phyloP scores from a whole-genome alignment of 768 basidiomycete species.

The Royoungia palumana region DNA sequence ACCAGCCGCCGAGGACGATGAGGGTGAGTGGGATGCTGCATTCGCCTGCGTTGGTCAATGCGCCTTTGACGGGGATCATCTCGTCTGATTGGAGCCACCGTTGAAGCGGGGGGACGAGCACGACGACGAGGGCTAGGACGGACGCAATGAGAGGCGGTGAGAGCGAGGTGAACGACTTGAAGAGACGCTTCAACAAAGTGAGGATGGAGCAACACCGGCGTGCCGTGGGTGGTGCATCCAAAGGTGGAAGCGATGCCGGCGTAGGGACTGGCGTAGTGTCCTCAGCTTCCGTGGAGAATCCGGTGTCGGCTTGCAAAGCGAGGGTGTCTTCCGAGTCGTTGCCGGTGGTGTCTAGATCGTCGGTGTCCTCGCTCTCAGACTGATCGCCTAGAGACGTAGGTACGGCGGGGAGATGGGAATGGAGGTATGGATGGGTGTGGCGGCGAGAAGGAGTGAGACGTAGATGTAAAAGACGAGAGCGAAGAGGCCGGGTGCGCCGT shows the following conservation, averaged over 20 bases:
- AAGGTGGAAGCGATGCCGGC: not conserved
- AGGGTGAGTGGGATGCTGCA: slow-evolving; percentile 88
- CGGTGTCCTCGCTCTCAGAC: slow-evolving; percentile 21
- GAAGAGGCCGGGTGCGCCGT: not conserved
- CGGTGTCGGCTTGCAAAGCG: slow-evolving; percentile 4
- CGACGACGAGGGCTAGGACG: slow-evolving; percentile 69
- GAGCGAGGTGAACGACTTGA: slow-evolving; percentile 55
- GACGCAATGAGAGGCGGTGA: slow-evolving; percentile 87
- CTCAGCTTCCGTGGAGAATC: slow-evolving; percentile 15
- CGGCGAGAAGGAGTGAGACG: not conserved
- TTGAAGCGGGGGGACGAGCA: slow-evolving; percentile 74
- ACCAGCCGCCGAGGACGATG: slow-evolving; percentile 91
- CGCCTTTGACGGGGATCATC: slow-evolving; percentile 63
- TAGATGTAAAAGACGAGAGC: not conserved
- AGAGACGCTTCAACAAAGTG: not conserved
- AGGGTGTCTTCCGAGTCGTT: slow-evolving; percentile 24
- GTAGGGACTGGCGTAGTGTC: not conserved
- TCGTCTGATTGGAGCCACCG: slow-evolving; percentile 56
- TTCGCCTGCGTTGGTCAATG: slow-evolving; percentile 62
- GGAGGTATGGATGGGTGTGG: not conserved
- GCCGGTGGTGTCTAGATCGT: slow-evolving; percentile 15
- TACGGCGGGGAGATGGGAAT: slow-evolving; percentile 20
- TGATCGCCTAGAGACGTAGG: slow-evolving; percentile 24
- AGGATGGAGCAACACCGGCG: slow-evolving; percentile 1
- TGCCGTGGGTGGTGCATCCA: not conserved